These are phyloP conservation scores for Tetradesmus lagerheimii DNA, from an alignment of 139 green algal genomes.

Conservation along the genomic window DNA sequence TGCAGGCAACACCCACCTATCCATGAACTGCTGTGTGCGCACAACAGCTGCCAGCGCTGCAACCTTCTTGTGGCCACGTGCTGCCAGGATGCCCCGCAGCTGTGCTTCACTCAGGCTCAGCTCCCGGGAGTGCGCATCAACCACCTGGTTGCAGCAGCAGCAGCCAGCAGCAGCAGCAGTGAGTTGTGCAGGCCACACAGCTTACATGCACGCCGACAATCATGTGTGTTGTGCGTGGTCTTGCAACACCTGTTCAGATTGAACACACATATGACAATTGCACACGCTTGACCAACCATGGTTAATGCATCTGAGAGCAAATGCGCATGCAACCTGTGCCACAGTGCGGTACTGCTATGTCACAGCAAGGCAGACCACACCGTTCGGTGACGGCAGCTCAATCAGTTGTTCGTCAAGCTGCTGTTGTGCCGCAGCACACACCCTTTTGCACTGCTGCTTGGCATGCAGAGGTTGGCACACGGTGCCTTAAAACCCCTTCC, in stretches of 20 bases:
- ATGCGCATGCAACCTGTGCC: too few relatives aligned
- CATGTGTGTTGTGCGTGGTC: too few relatives aligned
- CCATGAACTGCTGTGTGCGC: conserved; percentile 71
- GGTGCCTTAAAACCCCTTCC: too few relatives aligned
- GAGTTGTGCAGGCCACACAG: too few relatives aligned
- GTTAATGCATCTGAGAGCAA: too few relatives aligned
- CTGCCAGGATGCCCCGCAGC: conserved; percentile 29
- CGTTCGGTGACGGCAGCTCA: too few relatives aligned
- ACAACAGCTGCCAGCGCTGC: conserved; percentile 50
- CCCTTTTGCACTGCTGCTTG: neutral
- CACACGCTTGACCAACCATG: too few relatives aligned
- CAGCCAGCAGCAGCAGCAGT: too few relatives aligned
- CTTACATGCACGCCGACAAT: too few relatives aligned
- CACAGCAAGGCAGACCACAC: neutral
- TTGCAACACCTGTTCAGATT: too few relatives aligned
- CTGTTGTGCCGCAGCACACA: neutral
- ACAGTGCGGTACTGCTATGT: too few relatives aligned
- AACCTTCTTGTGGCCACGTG: conserved; percentile 51
- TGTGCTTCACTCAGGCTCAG: conserved; percentile 13
- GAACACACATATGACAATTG: too few relatives aligned
- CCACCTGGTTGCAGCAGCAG: neutral
- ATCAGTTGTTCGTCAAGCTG: conserved; percentile 35
- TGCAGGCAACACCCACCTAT: conserved; percentile 54
- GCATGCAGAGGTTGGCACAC: neutral
- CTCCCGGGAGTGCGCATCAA: conserved; percentile 14